These are phyloP conservation scores for Talaromyces ruber DNA, from an alignment of 495 filamentous ascomycete species.

Conservation along the genomic window DNA sequence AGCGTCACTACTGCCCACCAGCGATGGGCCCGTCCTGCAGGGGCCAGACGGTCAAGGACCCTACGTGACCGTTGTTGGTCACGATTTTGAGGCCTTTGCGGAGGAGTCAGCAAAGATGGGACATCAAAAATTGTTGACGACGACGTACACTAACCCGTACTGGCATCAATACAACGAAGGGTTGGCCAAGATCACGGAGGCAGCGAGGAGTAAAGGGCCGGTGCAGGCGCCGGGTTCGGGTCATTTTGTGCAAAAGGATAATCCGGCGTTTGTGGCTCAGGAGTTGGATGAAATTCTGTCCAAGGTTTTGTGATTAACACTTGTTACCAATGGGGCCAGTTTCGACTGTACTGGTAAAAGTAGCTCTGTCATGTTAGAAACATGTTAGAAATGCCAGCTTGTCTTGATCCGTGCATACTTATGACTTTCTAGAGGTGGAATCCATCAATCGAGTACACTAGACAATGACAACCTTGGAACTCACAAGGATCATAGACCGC, in stretches of 20 bases:
- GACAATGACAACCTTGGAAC: not conserved
- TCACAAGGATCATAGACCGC: not conserved
- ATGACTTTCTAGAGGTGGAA: not conserved
- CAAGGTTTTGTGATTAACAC: slow-evolving; percentile 7
- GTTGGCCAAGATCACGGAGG: slow-evolving; percentile 35
- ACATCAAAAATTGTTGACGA: slow-evolving; percentile 32
- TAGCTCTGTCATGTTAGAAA: not conserved
- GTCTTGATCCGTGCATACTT: not conserved
- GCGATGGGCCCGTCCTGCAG: slow-evolving; percentile 38
- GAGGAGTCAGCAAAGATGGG: slow-evolving; percentile 31
- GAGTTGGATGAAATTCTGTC: slow-evolving; percentile 34
- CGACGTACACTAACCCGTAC: slow-evolving; percentile 42
- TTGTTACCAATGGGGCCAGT: not conserved
- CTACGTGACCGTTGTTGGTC: slow-evolving; percentile 47
- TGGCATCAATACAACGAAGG: slow-evolving; percentile 53
- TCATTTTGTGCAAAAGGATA: slow-evolving; percentile 56
- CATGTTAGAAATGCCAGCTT: not conserved
- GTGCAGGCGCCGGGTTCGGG: slow-evolving; percentile 46
- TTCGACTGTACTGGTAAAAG: not conserved
- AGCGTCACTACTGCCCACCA: slow-evolving; percentile 36
- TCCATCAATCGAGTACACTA: not conserved
- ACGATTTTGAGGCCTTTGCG: slow-evolving; percentile 52
- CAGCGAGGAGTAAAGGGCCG: slow-evolving; percentile 30
- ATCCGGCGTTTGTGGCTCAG: slow-evolving; percentile 45
- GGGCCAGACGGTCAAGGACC: slow-evolving; percentile 28